These are phyloP conservation scores for Aphanomyces cochlioides DNA, from an alignment of 352 stramenopile species.

Conservation along the genomic window DNA sequence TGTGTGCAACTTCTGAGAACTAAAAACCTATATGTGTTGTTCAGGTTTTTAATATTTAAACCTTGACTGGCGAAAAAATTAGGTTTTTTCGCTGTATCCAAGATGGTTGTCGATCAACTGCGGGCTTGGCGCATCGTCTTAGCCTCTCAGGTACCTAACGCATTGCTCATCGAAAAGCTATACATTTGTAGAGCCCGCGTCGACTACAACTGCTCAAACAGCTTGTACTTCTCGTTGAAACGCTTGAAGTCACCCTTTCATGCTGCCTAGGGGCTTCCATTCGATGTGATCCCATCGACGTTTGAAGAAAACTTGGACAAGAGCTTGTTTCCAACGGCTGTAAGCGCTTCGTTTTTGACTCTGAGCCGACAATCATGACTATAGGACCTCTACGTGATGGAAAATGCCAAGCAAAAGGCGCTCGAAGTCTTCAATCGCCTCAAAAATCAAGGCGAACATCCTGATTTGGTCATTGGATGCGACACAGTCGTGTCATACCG, in stretches of 20 bases:
- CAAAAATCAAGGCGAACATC: conserved; percentile 23
- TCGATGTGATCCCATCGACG: conserved; percentile 74
- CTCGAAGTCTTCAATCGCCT: conserved; percentile 61
- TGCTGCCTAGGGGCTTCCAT: conserved; percentile 48
- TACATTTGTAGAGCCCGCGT: conserved; percentile 52
- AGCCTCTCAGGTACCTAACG: conserved; percentile 51
- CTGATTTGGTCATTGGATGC: conserved; percentile 72
- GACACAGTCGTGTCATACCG: conserved; percentile 86
- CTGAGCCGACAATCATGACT: neutral
- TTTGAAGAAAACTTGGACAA: conserved; percentile 83
- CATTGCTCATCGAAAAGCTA: neutral
- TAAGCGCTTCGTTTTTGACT: conserved; percentile 22
- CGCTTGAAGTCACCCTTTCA: neutral
- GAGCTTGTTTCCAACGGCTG: conserved; percentile 54
- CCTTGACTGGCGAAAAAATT: too few relatives aligned
- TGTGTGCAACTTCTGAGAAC: too few relatives aligned
- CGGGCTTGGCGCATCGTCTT: conserved; percentile 57
- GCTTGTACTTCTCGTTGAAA: conserved; percentile 43
- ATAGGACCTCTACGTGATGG: conserved; percentile 68
- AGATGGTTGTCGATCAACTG: conserved; percentile 27
- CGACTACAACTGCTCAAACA: conserved; percentile 67
- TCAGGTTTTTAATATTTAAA: too few relatives aligned
- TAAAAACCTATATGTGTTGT: too few relatives aligned
- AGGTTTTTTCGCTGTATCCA: too few relatives aligned
- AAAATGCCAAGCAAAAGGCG: conserved; percentile 76